Evolutionary conservation across 2,329 filamentous ascomycete genomes (phyloP).

Genomic region (Raffaelea ambrosiae): DNA sequence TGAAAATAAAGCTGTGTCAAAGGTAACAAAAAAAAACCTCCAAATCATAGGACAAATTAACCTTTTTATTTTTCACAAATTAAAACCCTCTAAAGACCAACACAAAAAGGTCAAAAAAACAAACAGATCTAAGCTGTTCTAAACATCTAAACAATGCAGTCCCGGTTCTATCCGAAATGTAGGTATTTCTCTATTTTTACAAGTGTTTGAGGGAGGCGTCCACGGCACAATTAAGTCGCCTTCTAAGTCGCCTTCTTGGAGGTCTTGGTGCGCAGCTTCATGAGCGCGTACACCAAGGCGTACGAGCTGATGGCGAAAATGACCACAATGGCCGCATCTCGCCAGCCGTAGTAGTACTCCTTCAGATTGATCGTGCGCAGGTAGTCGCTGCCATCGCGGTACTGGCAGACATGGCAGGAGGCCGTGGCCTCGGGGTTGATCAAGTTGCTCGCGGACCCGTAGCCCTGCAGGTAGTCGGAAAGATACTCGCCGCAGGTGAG

Average conservation of each 20-base stretch:
- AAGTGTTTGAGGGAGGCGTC: no score
- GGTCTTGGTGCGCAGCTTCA: slow-evolving; percentile 38
- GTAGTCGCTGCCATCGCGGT: slow-evolving; percentile 48
- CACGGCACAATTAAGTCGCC: no score
- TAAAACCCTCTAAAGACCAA: no score
- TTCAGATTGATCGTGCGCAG: slow-evolving; percentile 48
- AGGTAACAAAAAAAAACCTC: no score
- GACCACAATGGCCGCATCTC: slow-evolving; percentile 51
- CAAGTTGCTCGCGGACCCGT: slow-evolving; percentile 29
- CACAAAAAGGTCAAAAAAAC: no score
- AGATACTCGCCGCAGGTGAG: slow-evolving; percentile 34
- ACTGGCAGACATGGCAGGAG: slow-evolving; percentile 53
- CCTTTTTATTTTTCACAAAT: no score
- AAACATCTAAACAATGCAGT: no score
- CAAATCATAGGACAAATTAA: no score
- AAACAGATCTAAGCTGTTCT: no score
- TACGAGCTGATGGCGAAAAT: slow-evolving; percentile 49
- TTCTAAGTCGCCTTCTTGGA: slow-evolving; percentile 30
- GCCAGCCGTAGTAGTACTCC: slow-evolving; percentile 57
- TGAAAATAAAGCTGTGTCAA: no score
- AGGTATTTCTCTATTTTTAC: no score
- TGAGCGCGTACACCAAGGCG: slow-evolving; percentile 31
- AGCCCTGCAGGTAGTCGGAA: not conserved
- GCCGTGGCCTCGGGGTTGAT: slow-evolving; percentile 50
- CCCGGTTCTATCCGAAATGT: no score